Conservation (phyloP, 2,329 filamentous ascomycete genomes). For the Aspergillus sp. region DNA sequence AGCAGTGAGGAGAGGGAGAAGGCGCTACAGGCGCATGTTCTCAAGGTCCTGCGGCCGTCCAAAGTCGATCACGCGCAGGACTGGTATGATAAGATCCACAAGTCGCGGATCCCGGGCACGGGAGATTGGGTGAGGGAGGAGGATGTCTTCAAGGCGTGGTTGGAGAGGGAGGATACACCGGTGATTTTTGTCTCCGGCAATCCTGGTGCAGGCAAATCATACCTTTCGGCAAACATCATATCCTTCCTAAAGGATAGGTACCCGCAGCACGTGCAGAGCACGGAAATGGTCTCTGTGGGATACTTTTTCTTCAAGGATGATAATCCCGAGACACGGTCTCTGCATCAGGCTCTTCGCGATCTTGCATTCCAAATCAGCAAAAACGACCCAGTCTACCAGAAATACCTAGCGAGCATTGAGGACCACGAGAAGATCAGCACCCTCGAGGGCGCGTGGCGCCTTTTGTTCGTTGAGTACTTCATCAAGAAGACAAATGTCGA, state of each 20-base stretch:
- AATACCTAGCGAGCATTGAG: slow-evolving; percentile 42
- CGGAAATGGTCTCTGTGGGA: slow-evolving; percentile 37
- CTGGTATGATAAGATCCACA: slow-evolving; percentile 47
- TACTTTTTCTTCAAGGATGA: slow-evolving; percentile 58
- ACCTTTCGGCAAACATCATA: slow-evolving; percentile 51
- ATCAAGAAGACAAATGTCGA: slow-evolving; percentile 34
- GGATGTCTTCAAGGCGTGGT: slow-evolving; percentile 46
- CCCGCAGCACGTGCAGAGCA: slow-evolving; percentile 28
- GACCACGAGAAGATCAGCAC: slow-evolving; percentile 50
- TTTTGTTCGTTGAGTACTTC: slow-evolving; percentile 48
- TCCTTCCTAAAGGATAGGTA: slow-evolving; percentile 40
- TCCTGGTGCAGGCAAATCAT: slow-evolving; percentile 55
- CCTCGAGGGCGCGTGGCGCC: slow-evolving; percentile 50
- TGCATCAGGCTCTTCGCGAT: slow-evolving; percentile 52
- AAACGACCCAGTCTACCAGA: slow-evolving; percentile 51
- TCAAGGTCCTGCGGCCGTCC: slow-evolving; percentile 45
- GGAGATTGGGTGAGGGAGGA: slow-evolving; percentile 55
- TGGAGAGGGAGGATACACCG: slow-evolving; percentile 39
- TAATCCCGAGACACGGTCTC: slow-evolving; percentile 52
- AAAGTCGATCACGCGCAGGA: slow-evolving; percentile 47
- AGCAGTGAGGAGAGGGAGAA: slow-evolving; percentile 1
- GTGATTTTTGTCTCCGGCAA: slow-evolving; percentile 53
- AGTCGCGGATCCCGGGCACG: slow-evolving; percentile 47
- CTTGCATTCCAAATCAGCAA: slow-evolving; percentile 55
- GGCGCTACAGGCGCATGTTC: slow-evolving; percentile 1